Evolutionary conservation across 1,284 basidiomycete species (phyloP).

Genomic region (Ceratobasidium sp.): DNA sequence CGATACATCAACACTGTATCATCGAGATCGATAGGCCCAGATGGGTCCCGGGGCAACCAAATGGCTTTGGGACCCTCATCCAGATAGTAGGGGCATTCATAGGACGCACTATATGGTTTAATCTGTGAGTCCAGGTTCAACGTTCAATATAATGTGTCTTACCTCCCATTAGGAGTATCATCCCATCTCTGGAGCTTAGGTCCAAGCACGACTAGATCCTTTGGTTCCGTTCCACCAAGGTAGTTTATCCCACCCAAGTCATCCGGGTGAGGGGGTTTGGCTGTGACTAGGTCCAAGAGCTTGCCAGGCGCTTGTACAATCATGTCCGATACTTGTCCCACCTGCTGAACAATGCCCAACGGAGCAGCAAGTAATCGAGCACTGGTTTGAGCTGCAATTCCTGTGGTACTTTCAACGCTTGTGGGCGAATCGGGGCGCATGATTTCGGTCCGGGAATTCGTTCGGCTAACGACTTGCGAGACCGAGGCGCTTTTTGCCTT

Average conservation of each 20-base stretch:
- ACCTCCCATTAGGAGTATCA: conserved; percentile 33
- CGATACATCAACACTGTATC: conserved; percentile 30
- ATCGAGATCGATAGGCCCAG: conserved; percentile 28
- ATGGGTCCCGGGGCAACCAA: conserved; percentile 29
- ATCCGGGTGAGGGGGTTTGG: background rate
- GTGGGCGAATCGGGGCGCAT: conserved; percentile 13
- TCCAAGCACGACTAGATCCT: background rate
- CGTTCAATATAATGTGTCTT: background rate
- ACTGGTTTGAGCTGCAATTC: background rate
- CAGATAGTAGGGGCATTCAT: conserved; percentile 32
- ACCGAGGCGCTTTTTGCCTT: conserved; percentile 6
- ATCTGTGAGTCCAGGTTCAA: background rate
- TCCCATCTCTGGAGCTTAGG: conserved; percentile 19
- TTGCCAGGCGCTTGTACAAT: no score
- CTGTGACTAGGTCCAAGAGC: conserved; percentile 1
- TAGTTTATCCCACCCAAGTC: conserved; percentile 21
- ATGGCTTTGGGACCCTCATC: conserved; percentile 19
- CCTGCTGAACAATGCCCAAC: conserved; percentile 25
- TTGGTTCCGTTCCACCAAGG: conserved; percentile 5
- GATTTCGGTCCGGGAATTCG: conserved; percentile 13
- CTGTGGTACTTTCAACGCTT: background rate
- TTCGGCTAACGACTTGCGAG: conserved; percentile 4
- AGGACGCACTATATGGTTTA: conserved; percentile 5
- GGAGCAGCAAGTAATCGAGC: conserved; percentile 1
- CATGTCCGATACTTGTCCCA: conserved; percentile 6